These are phyloP conservation scores for Candolleomyces eurysporus DNA, from an alignment of 768 basidiomycete genomes.

Conservation along the genomic window DNA sequence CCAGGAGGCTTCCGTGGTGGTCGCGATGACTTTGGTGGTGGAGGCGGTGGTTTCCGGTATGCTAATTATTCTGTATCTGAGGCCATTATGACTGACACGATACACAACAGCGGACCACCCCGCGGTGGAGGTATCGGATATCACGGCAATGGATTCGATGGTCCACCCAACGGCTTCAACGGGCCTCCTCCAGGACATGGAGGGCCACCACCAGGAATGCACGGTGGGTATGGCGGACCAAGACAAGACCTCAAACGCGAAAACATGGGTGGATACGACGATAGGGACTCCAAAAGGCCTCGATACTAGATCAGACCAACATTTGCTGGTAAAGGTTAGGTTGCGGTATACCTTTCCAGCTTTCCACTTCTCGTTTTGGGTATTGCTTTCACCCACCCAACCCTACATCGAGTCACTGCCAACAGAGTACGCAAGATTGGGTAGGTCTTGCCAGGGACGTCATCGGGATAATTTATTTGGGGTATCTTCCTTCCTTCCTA, in stretches of 20 bases:
- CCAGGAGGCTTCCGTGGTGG: slow-evolving; percentile 30
- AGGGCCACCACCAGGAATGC: slow-evolving; percentile 41
- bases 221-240: slow-evolving; percentile 43
- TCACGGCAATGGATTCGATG: slow-evolving; percentile 60
- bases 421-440: slow-evolving; percentile 14
- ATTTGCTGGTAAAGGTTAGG: slow-evolving; percentile 11
- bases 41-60: slow-evolving; percentile 55
- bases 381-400: not conserved
- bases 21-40: slow-evolving; percentile 33
- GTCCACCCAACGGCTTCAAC: slow-evolving; percentile 52
- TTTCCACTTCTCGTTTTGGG: slow-evolving; percentile 2
- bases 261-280: slow-evolving; percentile 75
- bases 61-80: slow-evolving; percentile 13
- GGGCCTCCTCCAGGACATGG: slow-evolving; percentile 15
- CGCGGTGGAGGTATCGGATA: slow-evolving; percentile 73
- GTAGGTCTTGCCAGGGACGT: not conserved
- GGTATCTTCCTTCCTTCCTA: slow-evolving; percentile 8
- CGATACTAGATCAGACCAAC: slow-evolving; percentile 55
- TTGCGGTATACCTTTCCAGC: slow-evolving; percentile 12
- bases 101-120: slow-evolving; percentile 44
- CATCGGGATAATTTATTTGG: not conserved
- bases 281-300: slow-evolving; percentile 78
- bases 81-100: no score
- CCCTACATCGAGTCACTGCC: not conserved
- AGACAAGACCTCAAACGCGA: slow-evolving; percentile 78